Evolutionary conservation across 768 basidiomycete species (phyloP), one percentile per base, ranked within the genome.

Genomic region (Cystofilobasidium capitatum): DNA sequence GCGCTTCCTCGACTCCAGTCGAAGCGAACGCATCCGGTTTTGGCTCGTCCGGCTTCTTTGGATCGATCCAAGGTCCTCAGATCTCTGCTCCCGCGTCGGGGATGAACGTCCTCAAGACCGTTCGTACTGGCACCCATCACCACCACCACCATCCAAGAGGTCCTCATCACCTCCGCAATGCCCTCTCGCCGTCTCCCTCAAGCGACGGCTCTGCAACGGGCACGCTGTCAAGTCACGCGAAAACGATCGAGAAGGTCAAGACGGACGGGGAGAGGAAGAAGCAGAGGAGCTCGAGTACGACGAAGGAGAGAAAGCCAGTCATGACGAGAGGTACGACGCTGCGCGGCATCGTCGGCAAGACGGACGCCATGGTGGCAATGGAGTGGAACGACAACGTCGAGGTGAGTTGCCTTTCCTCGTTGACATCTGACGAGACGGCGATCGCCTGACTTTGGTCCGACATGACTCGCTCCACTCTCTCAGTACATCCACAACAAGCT

Each of bases 301-400:
- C 13, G 36, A 42, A 64, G 39, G n/a, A 51, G 40, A 20, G 63
- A 9, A 64, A 37, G 29, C 49, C 54, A 10, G 61, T 68, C 9
- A 68, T 68, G 66, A 68, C 66, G 4, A 54, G 66, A 35, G 66
- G 66, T 6, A 68, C 65, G 31, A 66, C 65, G 35, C 33, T 47
- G 24, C 54, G 60, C 26, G 36, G 35, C n/a, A 57, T 29, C 26
- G 44, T 29, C 7, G 44, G 39, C 26, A 63, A 68, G 60, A 40
- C 59, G 22, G 47, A 68, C 51, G 61, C 66, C 39, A 61, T 49
- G 8, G 61, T 45, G 8, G 66, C 66, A 16, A 60, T 62, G 61
- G 61, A 62, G 22, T 68, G 66, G 66, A 68, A 68, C 55, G 54
- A 68, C 31, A 62, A 62, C 33, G 59, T 62, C 24, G 54, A 54